These are phyloP conservation scores for Aspergillus steynii DNA, from an alignment of 495 filamentous ascomycete species.

Conservation along the genomic window DNA sequence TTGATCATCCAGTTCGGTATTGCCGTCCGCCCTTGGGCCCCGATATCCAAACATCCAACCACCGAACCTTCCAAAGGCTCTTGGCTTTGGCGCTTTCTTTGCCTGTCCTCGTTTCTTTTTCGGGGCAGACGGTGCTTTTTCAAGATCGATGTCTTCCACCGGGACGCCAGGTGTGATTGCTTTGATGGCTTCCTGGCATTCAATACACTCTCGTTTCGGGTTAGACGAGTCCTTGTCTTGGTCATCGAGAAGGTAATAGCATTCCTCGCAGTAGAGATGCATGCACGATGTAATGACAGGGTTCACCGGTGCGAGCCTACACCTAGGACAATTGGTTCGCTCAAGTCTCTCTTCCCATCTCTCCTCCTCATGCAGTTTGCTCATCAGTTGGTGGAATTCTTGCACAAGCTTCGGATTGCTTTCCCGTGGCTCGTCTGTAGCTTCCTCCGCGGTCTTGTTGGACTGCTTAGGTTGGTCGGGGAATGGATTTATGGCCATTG, in stretches of 20 bases:
- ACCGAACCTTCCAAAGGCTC: background rate
- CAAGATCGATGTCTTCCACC: background rate
- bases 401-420: slow-evolving; percentile 7
- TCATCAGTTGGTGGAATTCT: slow-evolving; percentile 33
- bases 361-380: slow-evolving; percentile 23
- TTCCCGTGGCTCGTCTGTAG: slow-evolving; percentile 5
- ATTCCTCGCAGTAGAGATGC: slow-evolving; percentile 51
- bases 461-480: background rate
- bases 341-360: slow-evolving; percentile 29
- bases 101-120: slow-evolving; percentile 11
- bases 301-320: slow-evolving; percentile 26
- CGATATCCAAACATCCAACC: background rate
- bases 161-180: slow-evolving; percentile 11
- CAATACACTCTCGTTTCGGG: slow-evolving; percentile 21
- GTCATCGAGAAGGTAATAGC: slow-evolving; percentile 32
- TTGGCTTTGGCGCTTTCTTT: background rate
- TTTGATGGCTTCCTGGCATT: slow-evolving; percentile 19
- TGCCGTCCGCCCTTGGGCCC: background rate
- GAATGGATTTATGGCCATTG: background rate
- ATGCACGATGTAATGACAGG: slow-evolving; percentile 45
- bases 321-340: slow-evolving; percentile 37
- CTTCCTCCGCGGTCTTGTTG: background rate
- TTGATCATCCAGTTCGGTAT: slow-evolving; percentile 11
- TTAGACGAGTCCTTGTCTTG: slow-evolving; percentile 19
- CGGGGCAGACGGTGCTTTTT: background rate